phyloP scores from a whole-genome alignment of 2,329 filamentous ascomycete species.

The Ophiostoma angusticollis region DNA sequence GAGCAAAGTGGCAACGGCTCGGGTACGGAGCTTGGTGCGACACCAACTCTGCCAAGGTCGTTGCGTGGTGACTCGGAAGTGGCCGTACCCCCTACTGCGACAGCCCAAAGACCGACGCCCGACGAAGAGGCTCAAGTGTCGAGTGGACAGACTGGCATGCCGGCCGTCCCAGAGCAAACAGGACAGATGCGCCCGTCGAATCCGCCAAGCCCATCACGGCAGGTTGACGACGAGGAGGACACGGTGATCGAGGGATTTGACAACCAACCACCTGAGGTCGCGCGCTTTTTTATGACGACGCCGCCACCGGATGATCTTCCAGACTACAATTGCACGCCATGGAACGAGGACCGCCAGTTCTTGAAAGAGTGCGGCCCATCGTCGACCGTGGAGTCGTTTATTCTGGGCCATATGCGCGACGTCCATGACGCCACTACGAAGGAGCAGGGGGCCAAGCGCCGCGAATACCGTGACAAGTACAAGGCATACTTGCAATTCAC shows the following conservation, averaged over 20 bases:
- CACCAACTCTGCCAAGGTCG: constrained; percentile 2
- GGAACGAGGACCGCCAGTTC: constrained; percentile 35
- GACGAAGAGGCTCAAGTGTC: not conserved
- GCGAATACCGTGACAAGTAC: constrained; percentile 35
- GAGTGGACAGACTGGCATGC: constrained; percentile 6
- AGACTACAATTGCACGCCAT: constrained; percentile 30
- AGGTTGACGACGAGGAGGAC: constrained; percentile 37
- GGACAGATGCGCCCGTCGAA: constrained; percentile 11
- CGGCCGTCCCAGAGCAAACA: too few species aligned
- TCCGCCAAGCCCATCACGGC: constrained; percentile 35
- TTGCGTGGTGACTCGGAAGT: constrained; percentile 1
- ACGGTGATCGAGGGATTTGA: constrained; percentile 43
- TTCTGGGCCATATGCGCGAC: constrained; percentile 32
- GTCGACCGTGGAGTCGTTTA: constrained; percentile 30
- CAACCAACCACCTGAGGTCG: constrained; percentile 34
- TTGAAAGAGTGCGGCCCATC: constrained; percentile 29
- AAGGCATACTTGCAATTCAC: constrained; percentile 42
- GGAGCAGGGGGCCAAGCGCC: constrained; percentile 27
- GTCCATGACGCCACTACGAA: constrained; percentile 24
- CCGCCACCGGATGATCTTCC: constrained; percentile 43
- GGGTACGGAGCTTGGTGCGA: not conserved
- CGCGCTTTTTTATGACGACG: constrained; percentile 39
- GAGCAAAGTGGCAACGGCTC: not conserved
- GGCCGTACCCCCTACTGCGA: not conserved
- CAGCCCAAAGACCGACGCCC: not conserved